These are phyloP conservation scores for Sutorius eximius DNA, from an alignment of 1,284 basidiomycete genomes.

Conservation along the genomic window DNA sequence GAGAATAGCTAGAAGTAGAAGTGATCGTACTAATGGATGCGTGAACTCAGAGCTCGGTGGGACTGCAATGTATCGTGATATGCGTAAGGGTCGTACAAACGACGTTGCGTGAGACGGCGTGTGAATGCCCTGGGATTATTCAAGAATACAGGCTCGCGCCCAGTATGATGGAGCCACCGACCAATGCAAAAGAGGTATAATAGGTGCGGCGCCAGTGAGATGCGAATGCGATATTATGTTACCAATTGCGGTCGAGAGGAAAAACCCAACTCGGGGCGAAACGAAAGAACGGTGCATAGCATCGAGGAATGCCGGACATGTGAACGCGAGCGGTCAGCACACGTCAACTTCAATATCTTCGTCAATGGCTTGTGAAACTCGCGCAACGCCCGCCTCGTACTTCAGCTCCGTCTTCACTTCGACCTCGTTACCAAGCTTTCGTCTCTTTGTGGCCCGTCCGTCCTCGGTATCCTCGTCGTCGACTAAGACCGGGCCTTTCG, in stretches of 20 bases:
- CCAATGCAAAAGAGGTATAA: conserved; percentile 23
- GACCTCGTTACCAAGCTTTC: conserved; percentile 33
- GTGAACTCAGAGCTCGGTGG: not conserved
- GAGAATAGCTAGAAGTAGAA: conserved; percentile 26
- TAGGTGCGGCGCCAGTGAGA: conserved; percentile 17
- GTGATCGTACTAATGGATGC: conserved; percentile 18
- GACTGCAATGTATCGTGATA: conserved; percentile 5
- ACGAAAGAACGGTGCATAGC: conserved; percentile 4
- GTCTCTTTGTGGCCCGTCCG: conserved; percentile 53
- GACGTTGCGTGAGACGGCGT: not conserved
- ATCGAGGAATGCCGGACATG: not conserved
- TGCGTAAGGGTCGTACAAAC: conserved; percentile 4
- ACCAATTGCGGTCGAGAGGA: conserved; percentile 3
- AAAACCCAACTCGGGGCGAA: not conserved
- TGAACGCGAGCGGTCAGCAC: conserved; percentile 17
- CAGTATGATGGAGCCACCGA: conserved; percentile 2
- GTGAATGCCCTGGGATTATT: conserved; percentile 13
- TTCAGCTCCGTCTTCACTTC: not conserved
- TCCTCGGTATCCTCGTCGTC: conserved; percentile 59
- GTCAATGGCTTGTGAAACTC: conserved; percentile 17
- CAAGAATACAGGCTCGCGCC: conserved; percentile 20
- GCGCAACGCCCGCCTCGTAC: not conserved
- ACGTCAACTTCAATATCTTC: conserved; percentile 34
- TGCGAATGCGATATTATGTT: conserved; percentile 22
- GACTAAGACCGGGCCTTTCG: conserved; percentile 48